A percentile compares a stretch with the other conserved stretches of the same genome.
Evolutionary conservation across 371 early-diverging fungal genomes (phyloP).

Genomic region (Apophysomyces sp.): DNA sequence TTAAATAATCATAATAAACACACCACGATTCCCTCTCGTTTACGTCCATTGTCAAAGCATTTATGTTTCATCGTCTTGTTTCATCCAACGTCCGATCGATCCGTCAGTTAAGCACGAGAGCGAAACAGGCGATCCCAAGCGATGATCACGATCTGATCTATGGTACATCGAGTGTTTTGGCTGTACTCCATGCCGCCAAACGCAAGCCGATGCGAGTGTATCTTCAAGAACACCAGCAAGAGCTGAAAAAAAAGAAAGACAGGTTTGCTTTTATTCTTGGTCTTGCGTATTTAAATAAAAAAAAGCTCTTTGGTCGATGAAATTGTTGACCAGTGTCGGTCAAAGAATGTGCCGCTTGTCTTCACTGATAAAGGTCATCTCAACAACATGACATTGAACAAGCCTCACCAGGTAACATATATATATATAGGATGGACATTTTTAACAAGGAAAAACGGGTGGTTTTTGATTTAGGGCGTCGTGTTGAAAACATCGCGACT

Average conservation of each 20-base stretch:
- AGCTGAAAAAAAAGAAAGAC: constrained; percentile 3
- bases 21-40: too few relatives aligned
- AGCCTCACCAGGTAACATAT: constrained; percentile 24
- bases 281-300: not conserved
- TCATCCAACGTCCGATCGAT: not conserved
- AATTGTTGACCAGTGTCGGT: constrained; percentile 7
- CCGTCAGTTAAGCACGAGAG: not conserved
- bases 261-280: not conserved
- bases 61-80: not conserved
- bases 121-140: not conserved
- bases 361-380: constrained; percentile 21
- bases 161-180: constrained; percentile 18
- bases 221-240: constrained; percentile 9
- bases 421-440: not conserved
- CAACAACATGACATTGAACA: constrained; percentile 22
- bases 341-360: constrained; percentile 6
- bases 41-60: too few relatives aligned
- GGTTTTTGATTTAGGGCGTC: constrained; percentile 9
- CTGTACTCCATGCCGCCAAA: constrained; percentile 13
- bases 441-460: not conserved
- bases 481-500: constrained; percentile 18
- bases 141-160: constrained; percentile 7
- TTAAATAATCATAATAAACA: too few relatives aligned
- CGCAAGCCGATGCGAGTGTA: constrained; percentile 4
- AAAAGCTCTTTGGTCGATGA: not conserved